Base-by-base conservation (phyloP, 176 grass and related monocot species). In the Cenchrus americanus region DNA sequence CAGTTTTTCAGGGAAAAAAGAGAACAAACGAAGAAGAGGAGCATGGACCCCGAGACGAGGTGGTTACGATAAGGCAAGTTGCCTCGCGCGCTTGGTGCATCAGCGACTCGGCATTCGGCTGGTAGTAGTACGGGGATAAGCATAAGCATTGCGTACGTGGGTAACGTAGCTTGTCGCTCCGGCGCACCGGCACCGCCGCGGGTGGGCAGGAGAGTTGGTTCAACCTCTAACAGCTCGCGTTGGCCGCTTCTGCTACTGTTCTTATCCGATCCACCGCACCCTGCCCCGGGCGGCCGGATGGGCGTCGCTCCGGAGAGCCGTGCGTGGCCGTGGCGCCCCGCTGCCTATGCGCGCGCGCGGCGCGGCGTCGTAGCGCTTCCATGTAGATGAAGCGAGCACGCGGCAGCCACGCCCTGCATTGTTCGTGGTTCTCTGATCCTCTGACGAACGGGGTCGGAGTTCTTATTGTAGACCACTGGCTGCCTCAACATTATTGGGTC, bases 1-100 rank as follows among this genome's bases (percentile, higher is more conserved):
- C 44, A 60, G 34, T 37, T 37, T 37, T 0, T 26, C 2, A 71
- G 48, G 5, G 0, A 48, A 5, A 53, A 34, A 34, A 21, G 10
- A 4, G 10, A 0, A 26, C 8, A 73, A 1, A 5, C 7, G 0
- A 7, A 1, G 2, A n/a, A n/a, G n/a, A n/a, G n/a, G n/a, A 19
- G 69, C 48, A 73, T 53, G 71, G 48, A 8, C 19, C 14, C 71
- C 23, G 6, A 27, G 69, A 9, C 13, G 22, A 1, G 71, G 71
- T 73, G 48, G 71, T 73, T 73, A 73, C 71, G 71, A 73, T 73
- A 73, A 73, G 71, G 71, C 48, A 60, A 60, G 57, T 60, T 60
- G 57, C 24, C 24, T 21, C 0, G 34, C 65, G 34, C 30, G 23
- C 8, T 32, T 1, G 71, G 24, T 1, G 46, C 47, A 51, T 17